Base-by-base conservation (phyloP, 2,329 filamentous ascomycete genomes). In the Penicillium sp. region DNA sequence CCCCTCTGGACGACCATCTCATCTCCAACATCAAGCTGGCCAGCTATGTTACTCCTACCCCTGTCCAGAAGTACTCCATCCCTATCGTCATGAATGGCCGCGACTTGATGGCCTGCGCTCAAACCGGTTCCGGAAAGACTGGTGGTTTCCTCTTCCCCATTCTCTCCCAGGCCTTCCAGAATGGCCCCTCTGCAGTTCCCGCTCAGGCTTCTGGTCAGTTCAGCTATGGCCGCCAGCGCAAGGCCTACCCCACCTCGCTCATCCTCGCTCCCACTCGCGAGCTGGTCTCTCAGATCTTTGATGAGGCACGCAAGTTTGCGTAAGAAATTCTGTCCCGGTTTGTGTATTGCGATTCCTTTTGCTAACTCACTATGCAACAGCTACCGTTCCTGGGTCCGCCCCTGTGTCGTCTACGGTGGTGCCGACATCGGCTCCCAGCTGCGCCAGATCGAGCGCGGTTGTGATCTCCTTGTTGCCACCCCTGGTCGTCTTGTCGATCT, bases 101-200 rank as follows among this genome's bases (percentile, higher is more conserved):
- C 73, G 93, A 98, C 72, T 77, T 98, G 66, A 98, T 98, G 93
- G 93, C 93, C 70, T 98, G 93, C 78, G 93, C 93, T 60, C 93
- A 98, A 79, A 98, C 93, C 58, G 93, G 91, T 84, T 98, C 93
- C 63, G 93, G 93, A 79, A 98, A 98, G 81, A 98, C 93, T 68
- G 93, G 93, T 77, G 93, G 93, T 78, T 98, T 98, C 81, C 77
- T 98, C 51, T 98, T 98, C 78, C 93, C 93, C 44, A 97, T 98
- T 53, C 80, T 98, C 35, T 96, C 93, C n/a, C 91, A 98, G 73
- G 88, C 91, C 38, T 97, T 90, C 78, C 79, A 87, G 63, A 88
- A 83, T 59, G 93, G 93, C 21, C 93, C 93, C 32, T 90, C 85
- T 42, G 57, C 79, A 41, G 65, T 78, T 39, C 86, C 87, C 33